Evolutionary conservation across 768 basidiomycete genomes (phyloP), one percentile per base, ranked within the genome.

Genomic region (Dentipellis sp.): DNA sequence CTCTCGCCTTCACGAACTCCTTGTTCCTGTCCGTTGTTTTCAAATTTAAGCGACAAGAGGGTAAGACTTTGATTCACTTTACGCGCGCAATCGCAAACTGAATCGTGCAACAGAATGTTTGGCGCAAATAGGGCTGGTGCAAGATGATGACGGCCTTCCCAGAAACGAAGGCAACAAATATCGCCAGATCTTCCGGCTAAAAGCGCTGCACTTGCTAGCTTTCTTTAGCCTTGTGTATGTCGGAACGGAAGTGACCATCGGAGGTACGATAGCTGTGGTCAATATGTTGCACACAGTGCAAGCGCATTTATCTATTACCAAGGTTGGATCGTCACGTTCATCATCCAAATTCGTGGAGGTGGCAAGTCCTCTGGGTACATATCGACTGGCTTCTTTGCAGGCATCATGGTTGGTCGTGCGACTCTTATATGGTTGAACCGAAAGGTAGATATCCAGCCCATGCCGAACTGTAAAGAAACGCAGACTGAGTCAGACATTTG

Each of bases 281-380:
- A 29, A 29, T 29, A 6, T n/a, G n/a, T n/a, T n/a, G n/a, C n/a
- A n/a, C n/a, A n/a, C n/a, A n/a, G n/a, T n/a, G n/a, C n/a, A n/a
- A n/a, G n/a, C n/a, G n/a, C n/a, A 29, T 29, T 29, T 6, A 6
- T 29, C 29, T 6, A 6, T 29, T 6, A 6, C 6, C 3, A 29
- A 76, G 78, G 78, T 1, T 81, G 79, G 79, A 79, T 76, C 35
- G 78, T 80, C 7, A 78, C 78, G 4, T 81, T 72, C 60, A 71
- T 80, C 37, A 71, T 74, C 11, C 59, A 71, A 6, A 66, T 72
- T 14, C 69, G 78, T 7, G 71, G 70, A 1, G 78, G 78, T 14
- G 77, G 78, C 1, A 62, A 70, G 0, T 66, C 67, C 1, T 65
- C 78, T n/a, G 78, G 79, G 3, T 80, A 78, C 62, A 71, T 78